Conservation (phyloP, 495 filamentous ascomycete genomes). For the Lentithecium fluviatile region DNA sequence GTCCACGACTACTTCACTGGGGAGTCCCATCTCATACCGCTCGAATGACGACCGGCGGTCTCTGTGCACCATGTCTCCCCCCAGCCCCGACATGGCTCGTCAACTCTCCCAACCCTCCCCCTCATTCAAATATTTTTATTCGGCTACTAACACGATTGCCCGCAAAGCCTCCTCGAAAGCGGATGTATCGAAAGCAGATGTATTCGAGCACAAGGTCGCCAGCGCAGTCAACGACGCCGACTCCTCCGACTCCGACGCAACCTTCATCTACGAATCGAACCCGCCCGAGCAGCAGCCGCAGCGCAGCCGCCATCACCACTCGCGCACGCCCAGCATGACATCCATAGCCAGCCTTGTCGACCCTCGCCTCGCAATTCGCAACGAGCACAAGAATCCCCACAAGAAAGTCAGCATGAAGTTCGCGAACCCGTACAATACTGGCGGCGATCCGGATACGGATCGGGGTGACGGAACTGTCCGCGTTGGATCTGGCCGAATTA, state of each 20-base stretch:
- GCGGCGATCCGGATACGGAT: conserved; percentile 53
- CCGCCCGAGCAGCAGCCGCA: conserved; percentile 75
- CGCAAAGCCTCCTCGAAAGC: conserved; percentile 68
- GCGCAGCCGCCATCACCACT: conserved; percentile 82
- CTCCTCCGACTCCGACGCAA: conserved; percentile 95
- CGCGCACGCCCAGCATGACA: conserved; percentile 89
- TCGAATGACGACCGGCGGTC: conserved; percentile 29
- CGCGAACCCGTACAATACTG: conserved; percentile 68
- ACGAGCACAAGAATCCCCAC: conserved; percentile 64
- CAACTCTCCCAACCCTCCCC: conserved; percentile 18
- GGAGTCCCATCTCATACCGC: conserved; percentile 24
- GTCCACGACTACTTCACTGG: conserved; percentile 11
- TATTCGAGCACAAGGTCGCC: conserved; percentile 95
- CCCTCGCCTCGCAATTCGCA: conserved; percentile 61
- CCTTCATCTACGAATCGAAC: conserved; percentile 98
- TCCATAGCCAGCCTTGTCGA: conserved; percentile 83
- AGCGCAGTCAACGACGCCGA: conserved; percentile 90
- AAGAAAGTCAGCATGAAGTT: conserved; percentile 99
- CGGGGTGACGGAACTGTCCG: conserved; percentile 32
- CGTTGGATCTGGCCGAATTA: conserved; percentile 48
- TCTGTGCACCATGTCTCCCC: conserved; percentile 10
- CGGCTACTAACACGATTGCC: conserved; percentile 35
- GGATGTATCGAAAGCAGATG: conserved; percentile 98
- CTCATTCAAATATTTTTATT: conserved; percentile 30
- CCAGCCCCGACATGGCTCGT: conserved; percentile 22